Conservation (phyloP, 2,329 filamentous ascomycete species). For the Alternaria gaisen region DNA sequence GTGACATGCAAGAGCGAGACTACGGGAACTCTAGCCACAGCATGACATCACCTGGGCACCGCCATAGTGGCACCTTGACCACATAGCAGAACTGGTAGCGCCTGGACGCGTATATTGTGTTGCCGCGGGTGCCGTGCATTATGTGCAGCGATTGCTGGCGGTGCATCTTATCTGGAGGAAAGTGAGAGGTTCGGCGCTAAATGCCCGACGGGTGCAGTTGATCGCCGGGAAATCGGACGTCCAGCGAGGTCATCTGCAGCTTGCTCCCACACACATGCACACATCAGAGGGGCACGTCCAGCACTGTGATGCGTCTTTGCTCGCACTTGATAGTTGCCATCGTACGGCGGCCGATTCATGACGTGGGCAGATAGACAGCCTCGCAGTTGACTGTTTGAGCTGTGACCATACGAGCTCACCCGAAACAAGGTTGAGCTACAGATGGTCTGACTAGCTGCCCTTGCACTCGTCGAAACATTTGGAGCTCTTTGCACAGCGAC, state of each 20-base stretch:
- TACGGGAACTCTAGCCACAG: background rate
- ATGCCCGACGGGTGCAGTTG: constrained; percentile 13
- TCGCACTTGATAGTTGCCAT: constrained; percentile 8
- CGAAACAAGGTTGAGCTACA: constrained; percentile 16
- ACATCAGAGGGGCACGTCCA: constrained; percentile 23
- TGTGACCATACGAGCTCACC: constrained; percentile 14
- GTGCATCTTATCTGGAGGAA: constrained; percentile 10
- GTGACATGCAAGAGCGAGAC: background rate
- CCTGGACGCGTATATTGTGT: background rate
- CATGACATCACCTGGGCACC: background rate
- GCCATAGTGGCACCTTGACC: background rate
- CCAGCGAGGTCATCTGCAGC: constrained; percentile 35
- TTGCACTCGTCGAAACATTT: constrained; percentile 15
- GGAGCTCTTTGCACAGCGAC: constrained; percentile 17
- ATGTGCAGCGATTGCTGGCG: constrained; percentile 7
- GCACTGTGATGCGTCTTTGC: constrained; percentile 17
- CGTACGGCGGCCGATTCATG: constrained; percentile 23
- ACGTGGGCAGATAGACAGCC: constrained; percentile 28
- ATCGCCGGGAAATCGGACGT: constrained; percentile 13
- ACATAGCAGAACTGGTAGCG: background rate
- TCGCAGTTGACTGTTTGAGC: constrained; percentile 12
- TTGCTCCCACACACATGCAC: constrained; percentile 22
- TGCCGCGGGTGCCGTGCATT: background rate
- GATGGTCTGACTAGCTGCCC: constrained; percentile 7
- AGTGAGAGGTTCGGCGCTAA: constrained; percentile 21